These are phyloP conservation scores for Priceomyces medius DNA, from an alignment of 805 yeast species.

Conservation along the genomic window DNA sequence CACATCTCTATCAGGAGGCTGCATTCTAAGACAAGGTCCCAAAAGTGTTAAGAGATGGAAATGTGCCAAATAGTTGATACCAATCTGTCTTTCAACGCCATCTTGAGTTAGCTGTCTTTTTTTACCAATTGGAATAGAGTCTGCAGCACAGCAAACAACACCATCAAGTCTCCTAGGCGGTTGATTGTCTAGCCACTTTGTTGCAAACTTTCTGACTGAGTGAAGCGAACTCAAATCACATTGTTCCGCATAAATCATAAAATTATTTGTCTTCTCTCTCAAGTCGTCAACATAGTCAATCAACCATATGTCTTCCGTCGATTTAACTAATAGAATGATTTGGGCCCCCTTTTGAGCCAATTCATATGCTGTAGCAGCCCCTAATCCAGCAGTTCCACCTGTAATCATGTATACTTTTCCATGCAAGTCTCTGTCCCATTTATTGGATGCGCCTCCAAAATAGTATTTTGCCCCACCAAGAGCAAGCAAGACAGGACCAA, in stretches of 20 bases:
- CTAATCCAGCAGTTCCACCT: conserved; percentile 95
- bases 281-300: conserved; percentile 77
- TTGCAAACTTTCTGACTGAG: conserved; percentile 85
- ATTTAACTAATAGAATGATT: conserved; percentile 66
- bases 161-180: conserved; percentile 94
- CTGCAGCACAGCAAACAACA: conserved; percentile 83
- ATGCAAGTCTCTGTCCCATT: conserved; percentile 91
- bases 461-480: conserved; percentile 61
- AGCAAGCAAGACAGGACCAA: conserved; percentile 54
- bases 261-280: conserved; percentile 66
- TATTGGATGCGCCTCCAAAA: conserved; percentile 75
- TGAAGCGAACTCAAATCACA: conserved; percentile 76
- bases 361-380: conserved; percentile 71
- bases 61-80: conserved; percentile 77
- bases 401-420: conserved; percentile 81
- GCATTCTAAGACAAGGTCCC: conserved; percentile 81
- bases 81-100: conserved; percentile 85
- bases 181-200: conserved; percentile 86
- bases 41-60: conserved; percentile 76
- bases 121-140: conserved; percentile 66
- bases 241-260: conserved; percentile 83
- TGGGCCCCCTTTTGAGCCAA: conserved; percentile 87
- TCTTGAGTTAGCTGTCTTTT: conserved; percentile 69
- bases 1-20: conserved; percentile 94
- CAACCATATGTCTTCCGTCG: conserved; percentile 67